Percentiles rank a stretch among this genome's conserved stretches.
These are phyloP conservation scores for Lentinula guzmanii DNA, from an alignment of 768 basidiomycete genomes.

Conservation along the genomic window DNA sequence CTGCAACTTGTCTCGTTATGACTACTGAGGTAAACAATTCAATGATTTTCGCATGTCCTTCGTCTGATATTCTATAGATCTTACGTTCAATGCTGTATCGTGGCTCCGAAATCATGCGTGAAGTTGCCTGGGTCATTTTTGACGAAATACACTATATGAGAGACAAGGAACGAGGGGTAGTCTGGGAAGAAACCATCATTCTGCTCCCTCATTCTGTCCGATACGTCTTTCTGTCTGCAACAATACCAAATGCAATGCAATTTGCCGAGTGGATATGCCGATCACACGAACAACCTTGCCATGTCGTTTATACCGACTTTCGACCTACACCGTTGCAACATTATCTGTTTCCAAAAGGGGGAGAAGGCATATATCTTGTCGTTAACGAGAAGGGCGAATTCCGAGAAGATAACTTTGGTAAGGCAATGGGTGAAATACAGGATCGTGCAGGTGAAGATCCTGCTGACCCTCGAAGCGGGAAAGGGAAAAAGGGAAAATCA, in stretches of 20 bases:
- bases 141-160: slow-evolving; percentile 99
- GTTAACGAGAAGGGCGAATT: slow-evolving; percentile 99
- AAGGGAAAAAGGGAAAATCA: slow-evolving; percentile 86
- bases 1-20: slow-evolving; percentile 97
- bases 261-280: slow-evolving; percentile 99
- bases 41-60: neutral
- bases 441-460: slow-evolving; percentile 87
- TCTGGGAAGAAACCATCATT: slow-evolving; percentile 99
- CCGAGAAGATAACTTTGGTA: slow-evolving; percentile 94
- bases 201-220: slow-evolving; percentile 93
- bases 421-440: slow-evolving; percentile 93
- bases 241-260: slow-evolving; percentile 99
- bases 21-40: slow-evolving; percentile 81
- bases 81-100: slow-evolving; percentile 97
- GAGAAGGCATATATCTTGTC: slow-evolving; percentile 95
- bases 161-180: slow-evolving; percentile 97
- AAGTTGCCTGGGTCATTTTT: slow-evolving; percentile 99
- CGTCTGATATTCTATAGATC: slow-evolving; percentile 51
- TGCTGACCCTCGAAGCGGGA: slow-evolving; percentile 78
- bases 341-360: slow-evolving; percentile 95
- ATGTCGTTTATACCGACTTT: slow-evolving; percentile 99
- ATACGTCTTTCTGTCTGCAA: slow-evolving; percentile 98
- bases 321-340: slow-evolving; percentile 97
- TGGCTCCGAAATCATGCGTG: slow-evolving; percentile 98
- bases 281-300: slow-evolving; percentile 95